A percentile compares a stretch with the other conserved stretches of the same genome.
Evolutionary conservation across 179 eudicot species (phyloP).

Genomic region (Beta corolliflora): DNA sequence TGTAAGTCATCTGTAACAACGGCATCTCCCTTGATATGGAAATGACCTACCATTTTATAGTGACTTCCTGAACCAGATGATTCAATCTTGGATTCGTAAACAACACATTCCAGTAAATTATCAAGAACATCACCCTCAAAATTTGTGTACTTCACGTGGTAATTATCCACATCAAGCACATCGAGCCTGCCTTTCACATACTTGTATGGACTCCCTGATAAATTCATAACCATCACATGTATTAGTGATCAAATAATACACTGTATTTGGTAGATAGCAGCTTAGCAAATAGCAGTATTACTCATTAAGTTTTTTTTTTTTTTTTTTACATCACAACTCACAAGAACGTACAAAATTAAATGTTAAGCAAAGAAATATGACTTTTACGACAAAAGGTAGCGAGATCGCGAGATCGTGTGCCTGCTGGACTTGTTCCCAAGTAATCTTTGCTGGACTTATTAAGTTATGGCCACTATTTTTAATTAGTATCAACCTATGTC

Average conservation of each 20-base stretch:
- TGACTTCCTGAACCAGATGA: conserved; percentile 9
- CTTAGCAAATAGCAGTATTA: too few relatives aligned
- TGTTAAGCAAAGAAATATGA: too few relatives aligned
- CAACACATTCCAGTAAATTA: conserved; percentile 10
- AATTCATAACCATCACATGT: background rate
- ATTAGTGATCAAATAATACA: background rate
- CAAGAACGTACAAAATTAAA: too few relatives aligned
- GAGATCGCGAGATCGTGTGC: too few relatives aligned
- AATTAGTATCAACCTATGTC: too few relatives aligned
- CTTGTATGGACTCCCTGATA: conserved; percentile 13
- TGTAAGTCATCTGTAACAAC: background rate
- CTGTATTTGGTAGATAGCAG: too few relatives aligned
- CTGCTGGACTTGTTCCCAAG: too few relatives aligned
- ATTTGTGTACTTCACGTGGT: conserved; percentile 13
- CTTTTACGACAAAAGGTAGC: too few relatives aligned
- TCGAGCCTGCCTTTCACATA: conserved; percentile 13
- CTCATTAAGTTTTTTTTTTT: too few relatives aligned
- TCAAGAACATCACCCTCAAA: conserved; percentile 22
- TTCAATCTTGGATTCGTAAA: conserved; percentile 13
- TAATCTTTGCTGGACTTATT: too few relatives aligned
- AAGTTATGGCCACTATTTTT: too few relatives aligned
- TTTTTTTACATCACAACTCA: too few relatives aligned
- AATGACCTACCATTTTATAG: conserved; percentile 10
- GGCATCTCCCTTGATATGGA: conserved; percentile 10
- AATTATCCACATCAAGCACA: conserved; percentile 15